phyloP scores from a whole-genome alignment of 805 yeast species.

The Saccharomycopsis sp. region DNA sequence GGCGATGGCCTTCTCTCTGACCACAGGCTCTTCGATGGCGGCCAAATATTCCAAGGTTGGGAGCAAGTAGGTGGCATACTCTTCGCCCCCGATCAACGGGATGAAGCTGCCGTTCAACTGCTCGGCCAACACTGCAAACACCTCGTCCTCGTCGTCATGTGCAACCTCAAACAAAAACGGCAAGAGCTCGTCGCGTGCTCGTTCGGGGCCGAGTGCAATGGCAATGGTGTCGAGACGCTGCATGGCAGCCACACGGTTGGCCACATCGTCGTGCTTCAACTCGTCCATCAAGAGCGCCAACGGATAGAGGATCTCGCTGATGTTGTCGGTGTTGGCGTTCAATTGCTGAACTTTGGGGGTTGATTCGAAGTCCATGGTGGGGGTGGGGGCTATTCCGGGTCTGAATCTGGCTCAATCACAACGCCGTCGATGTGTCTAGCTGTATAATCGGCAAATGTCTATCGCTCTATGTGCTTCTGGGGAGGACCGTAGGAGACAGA shows the following conservation, averaged over 20 bases:
- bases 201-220: constrained; percentile 86
- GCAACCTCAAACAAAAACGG: constrained; percentile 83
- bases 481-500: neutral
- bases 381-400: too few species aligned
- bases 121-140: constrained; percentile 86
- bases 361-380: constrained; percentile 5
- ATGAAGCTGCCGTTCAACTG: constrained; percentile 76
- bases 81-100: constrained; percentile 81
- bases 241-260: constrained; percentile 92
- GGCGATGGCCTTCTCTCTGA: constrained; percentile 88
- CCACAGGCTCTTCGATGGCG: constrained; percentile 92
- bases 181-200: constrained; percentile 81
- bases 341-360: constrained; percentile 1
- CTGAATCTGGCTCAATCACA: too few species aligned
- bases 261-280: constrained; percentile 90
- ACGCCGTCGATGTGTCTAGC: too few species aligned
- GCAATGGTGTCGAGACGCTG: constrained; percentile 90
- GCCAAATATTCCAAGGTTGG: constrained; percentile 76
- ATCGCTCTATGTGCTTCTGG: too few species aligned
- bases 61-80: constrained; percentile 50
- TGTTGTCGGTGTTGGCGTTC: constrained; percentile 9
- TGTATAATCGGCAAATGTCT: too few species aligned
- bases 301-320: constrained; percentile 54
- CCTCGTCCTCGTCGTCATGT: constrained; percentile 98
- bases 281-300: constrained; percentile 96